Base-by-base conservation (phyloP, 169 alveolate genomes). In the Babesia ovis region DNA sequence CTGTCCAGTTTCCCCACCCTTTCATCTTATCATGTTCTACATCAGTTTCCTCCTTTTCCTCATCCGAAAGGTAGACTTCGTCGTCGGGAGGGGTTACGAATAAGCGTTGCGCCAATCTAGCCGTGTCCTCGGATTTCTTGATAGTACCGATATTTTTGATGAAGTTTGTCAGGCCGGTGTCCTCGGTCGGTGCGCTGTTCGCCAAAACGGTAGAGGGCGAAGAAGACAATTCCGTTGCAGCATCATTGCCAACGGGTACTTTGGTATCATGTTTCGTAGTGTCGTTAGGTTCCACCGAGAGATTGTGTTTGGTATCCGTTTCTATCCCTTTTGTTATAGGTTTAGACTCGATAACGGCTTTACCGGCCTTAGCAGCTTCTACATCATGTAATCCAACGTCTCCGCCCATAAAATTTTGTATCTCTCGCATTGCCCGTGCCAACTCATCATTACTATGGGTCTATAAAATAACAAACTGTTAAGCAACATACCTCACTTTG, bases 1-100 rank as follows among this genome's bases (percentile, higher is more conserved):
- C 86, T 0, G 86, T 77, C 86, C 86, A 77, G 53, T 72, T 61
- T 18, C 86, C 86, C 86, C 86, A 77, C 4, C 86, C 86, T 46
- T 71, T 59, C 45, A 77, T 59, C 43, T 51, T 20, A 41, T 56
- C 66, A 23, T 35, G 29, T 34, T 39, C 53, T 18, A 16, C 62
- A 9, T 35, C 76, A 14, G 23, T 70, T 18, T 23, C 35, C 60
- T 64, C 86, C 25, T 43, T 14, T 23, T 72, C 73, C 31, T 77
- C 86, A 5, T 41, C 77, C 14, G 79, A 72, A 11, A 77, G 70
- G 2, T 77, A 57, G 25, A 43, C 60, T 39, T 75, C 84, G 3
- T 77, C 86, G 16, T 77, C 86, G 29, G 74, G 74, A 4, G 68
- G n/a, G 11, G 83, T 69, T 3, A 77, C 80, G 51, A 77, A 77